Percentiles rank a stretch among this genome's conserved stretches.
phyloP scores from a whole-genome alignment of 202 grass and related monocot genomes.

The Setaria viridis region DNA sequence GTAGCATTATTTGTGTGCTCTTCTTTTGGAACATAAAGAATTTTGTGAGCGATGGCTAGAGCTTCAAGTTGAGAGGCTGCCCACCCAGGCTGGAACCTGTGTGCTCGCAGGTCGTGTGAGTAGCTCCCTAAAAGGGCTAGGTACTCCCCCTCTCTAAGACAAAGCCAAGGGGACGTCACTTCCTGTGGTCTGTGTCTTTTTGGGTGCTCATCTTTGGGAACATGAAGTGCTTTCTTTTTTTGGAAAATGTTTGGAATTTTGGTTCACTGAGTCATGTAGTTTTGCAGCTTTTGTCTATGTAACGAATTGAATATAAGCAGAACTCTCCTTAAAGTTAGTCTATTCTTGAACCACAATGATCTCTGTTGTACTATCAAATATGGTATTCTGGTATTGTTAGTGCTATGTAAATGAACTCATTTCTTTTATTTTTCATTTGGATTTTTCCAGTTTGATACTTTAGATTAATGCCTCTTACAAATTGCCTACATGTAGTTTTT shows the following conservation, averaged over 20 bases:
- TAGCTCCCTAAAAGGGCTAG: not conserved
- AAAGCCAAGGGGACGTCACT: not conserved
- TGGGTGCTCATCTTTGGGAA: not conserved
- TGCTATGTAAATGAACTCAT: not conserved
- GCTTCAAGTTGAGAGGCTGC: not conserved
- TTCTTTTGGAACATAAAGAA: not conserved
- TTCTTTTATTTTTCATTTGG: not conserved
- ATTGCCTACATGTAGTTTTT: slow-evolving; percentile 66
- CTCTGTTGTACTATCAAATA: not conserved
- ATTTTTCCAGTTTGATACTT: not conserved
- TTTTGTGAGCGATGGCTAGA: not conserved
- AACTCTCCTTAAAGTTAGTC: not conserved
- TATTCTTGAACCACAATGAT: not conserved
- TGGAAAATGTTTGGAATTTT: not conserved
- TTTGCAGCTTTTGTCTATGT: not conserved
- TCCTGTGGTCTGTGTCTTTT: not conserved
- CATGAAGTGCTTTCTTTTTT: not conserved
- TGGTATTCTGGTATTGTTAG: not conserved
- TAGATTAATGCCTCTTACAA: slow-evolving; percentile 37
- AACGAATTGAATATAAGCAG: not conserved
- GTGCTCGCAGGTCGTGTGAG: not conserved
- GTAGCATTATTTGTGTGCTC: not conserved
- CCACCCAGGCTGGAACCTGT: not conserved
- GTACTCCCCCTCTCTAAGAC: no score
- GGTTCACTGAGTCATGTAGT: not conserved